Evolutionary conservation across 2,329 filamentous ascomycete genomes (phyloP), one percentile per base, ranked within the genome.

Genomic region (Penicillium occitanis): DNA sequence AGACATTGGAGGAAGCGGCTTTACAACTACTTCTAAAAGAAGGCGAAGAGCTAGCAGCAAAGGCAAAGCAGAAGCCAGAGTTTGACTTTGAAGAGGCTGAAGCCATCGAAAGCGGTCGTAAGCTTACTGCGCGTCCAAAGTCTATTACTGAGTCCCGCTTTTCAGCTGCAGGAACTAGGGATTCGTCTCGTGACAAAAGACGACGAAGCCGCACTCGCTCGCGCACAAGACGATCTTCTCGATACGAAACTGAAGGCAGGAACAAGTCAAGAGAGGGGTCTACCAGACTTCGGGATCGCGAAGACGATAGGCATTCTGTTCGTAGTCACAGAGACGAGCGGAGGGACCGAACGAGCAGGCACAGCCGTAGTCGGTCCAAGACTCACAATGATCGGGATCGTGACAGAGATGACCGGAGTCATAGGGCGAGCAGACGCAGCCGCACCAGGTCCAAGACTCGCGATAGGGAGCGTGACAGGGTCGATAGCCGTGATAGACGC

Each of bases 1-100:
- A 86, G 72, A 80, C 83, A 19, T 72, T 87, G 55, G 85, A 87
- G 70, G 82, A 85, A 68, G 79, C 83, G 44, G 85, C 85, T 11
- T 76, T 87, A 62, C 80, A 85, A 66, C 72, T 83, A 67, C 77
- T 87, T 11, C 71, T 87, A 25, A 81, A 80, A 69, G 85, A 87
- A 73, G 83, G 84, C 58, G 81, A 85, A 70, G 80, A 84, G 68
- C 78, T 85, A 68, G 82, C 84, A 8, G 83, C 83, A 28, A 85
- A 84, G 70, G 79, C 81, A 3, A 77, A 78, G 44, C 78, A 81
- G 67, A 80, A 82, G 65, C 82, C 82, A 5, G 83, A 85, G 64
- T 81, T 83, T 66, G 84, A 86, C 70, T 82, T 76, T 69, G 83
- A 80, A 71, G 77, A 81, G 71, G 80, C 76, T 13, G 79, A 80